Evolutionary conservation across 768 basidiomycete species (phyloP), one percentile per base, ranked within the genome.

Genomic region (Boletus sp.): DNA sequence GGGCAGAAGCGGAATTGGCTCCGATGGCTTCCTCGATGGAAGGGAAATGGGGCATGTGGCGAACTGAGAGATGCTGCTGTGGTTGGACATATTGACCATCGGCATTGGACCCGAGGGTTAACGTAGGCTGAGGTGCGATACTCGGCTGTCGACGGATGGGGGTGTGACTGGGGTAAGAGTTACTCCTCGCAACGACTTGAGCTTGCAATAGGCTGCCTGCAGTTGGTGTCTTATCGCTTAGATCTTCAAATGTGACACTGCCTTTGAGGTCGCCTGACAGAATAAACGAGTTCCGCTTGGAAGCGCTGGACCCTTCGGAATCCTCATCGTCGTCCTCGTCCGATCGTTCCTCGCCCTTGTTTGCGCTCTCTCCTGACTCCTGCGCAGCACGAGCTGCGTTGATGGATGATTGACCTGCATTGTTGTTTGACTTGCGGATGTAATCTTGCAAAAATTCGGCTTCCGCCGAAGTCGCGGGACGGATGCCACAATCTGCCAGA

Each of bases 361-460:
- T 78, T 39, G 75, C 59, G 35, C 77, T 75, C 54, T 89, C 88
- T n/a, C 83, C 77, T 45, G 86, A 84, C 63, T 89, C 89, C 58
- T 84, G 84, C 10, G 86, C 85, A 41, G 81, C 75, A 42, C 88
- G 86, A 39, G 85, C 84, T n/a, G 87, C 86, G 61, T 87, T 89
- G 60, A 86, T 80, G 32, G 88, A 87, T 50, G 82, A 78, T 69
- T 90, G 88, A 7, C 83, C 89, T 7, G 91, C 87, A 64, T 80
- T 87, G 71, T 92, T 92, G 76, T 94, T 94, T 5, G 92, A 90
- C 70, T 91, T 92, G 65, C 90, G 89, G 62, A 93, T 90, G 73
- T 92, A 94, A 63, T 93, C 92, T 70, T 93, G 92, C 28, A 94
- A 82, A 82, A 90, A 94, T 74, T 94, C 92, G 60, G 90, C 90